Conservation (phyloP, 495 filamentous ascomycete species). For the Xylaria curta region DNA sequence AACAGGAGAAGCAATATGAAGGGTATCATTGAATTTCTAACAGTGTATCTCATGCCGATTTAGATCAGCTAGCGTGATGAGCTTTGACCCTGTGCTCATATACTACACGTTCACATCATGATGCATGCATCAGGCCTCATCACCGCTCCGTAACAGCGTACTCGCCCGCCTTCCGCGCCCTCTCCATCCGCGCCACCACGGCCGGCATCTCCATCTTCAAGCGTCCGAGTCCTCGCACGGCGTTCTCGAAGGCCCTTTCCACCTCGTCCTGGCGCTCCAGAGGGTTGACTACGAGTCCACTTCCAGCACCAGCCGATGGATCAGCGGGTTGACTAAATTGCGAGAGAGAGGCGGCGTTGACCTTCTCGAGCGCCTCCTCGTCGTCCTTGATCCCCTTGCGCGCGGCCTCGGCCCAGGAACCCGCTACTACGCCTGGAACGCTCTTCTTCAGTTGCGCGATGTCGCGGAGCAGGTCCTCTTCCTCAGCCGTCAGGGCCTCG, state of each 20-base stretch:
- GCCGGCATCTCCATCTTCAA: constrained; percentile 69
- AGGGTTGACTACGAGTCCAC: constrained; percentile 29
- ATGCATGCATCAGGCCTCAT: neutral
- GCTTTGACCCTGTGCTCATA: neutral
- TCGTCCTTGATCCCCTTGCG: constrained; percentile 50
- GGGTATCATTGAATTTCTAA: constrained; percentile 21
- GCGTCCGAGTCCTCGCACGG: constrained; percentile 58
- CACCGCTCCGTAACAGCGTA: constrained; percentile 54
- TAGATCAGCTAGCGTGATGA: neutral
- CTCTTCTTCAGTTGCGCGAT: constrained; percentile 75
- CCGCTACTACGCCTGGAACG: constrained; percentile 66
- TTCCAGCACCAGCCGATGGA: neutral
- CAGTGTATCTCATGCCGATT: neutral
- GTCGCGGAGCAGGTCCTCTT: constrained; percentile 75
- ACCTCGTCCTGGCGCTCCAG: constrained; percentile 58
- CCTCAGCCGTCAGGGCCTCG: constrained; percentile 67
- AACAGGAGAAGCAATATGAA: neutral
- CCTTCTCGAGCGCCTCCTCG: constrained; percentile 52
- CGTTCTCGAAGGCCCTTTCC: constrained; percentile 56
- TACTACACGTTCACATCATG: too few relatives aligned
- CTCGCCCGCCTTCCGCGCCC: constrained; percentile 73
- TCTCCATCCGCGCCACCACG: constrained; percentile 78
- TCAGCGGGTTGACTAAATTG: constrained; percentile 27
- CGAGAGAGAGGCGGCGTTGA: constrained; percentile 33
- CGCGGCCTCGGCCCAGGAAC: constrained; percentile 58